These are phyloP conservation scores for Schwanniomyces sp. DNA, from an alignment of 805 yeast species.

Conservation along the genomic window DNA sequence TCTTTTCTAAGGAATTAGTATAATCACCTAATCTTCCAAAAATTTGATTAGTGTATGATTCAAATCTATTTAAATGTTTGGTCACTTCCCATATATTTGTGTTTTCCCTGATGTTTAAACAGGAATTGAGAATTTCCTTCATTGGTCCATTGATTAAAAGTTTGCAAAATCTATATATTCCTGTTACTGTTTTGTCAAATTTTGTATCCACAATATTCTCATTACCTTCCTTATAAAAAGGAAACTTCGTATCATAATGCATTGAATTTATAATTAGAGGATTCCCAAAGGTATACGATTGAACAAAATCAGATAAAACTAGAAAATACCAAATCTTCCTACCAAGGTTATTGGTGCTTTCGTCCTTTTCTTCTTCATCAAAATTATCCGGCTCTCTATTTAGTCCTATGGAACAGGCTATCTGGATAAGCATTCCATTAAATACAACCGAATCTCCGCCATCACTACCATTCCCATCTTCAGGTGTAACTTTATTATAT, in stretches of 20 bases:
- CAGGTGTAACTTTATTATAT: slow-evolving; percentile 57
- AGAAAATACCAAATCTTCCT: slow-evolving; percentile 57
- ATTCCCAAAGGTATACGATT: slow-evolving; percentile 45
- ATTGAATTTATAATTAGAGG: slow-evolving; percentile 37
- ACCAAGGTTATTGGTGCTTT: slow-evolving; percentile 39
- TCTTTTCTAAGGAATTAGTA: slow-evolving; percentile 3
- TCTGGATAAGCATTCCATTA: slow-evolving; percentile 31
- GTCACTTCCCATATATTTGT: slow-evolving; percentile 34
- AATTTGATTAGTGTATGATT: slow-evolving; percentile 18
- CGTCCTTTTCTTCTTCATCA: slow-evolving; percentile 23
- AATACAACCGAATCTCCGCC: slow-evolving; percentile 29
- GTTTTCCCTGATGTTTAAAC: slow-evolving; percentile 33
- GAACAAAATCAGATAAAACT: slow-evolving; percentile 41
- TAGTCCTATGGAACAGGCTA: slow-evolving; percentile 47
- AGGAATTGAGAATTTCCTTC: slow-evolving; percentile 29
- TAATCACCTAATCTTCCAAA: slow-evolving; percentile 20
- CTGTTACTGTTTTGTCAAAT: slow-evolving; percentile 39
- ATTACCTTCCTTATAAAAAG: slow-evolving; percentile 31
- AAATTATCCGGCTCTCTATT: slow-evolving; percentile 47
- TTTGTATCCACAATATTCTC: slow-evolving; percentile 32
- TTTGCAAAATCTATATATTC: slow-evolving; percentile 20
- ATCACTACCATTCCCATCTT: slow-evolving; percentile 45
- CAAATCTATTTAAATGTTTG: slow-evolving; percentile 28
- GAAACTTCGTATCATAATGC: slow-evolving; percentile 49
- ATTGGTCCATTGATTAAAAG: slow-evolving; percentile 28